Evolutionary conservation across 1,284 basidiomycete species (phyloP).

Genomic region (Fistulina hepatica): DNA sequence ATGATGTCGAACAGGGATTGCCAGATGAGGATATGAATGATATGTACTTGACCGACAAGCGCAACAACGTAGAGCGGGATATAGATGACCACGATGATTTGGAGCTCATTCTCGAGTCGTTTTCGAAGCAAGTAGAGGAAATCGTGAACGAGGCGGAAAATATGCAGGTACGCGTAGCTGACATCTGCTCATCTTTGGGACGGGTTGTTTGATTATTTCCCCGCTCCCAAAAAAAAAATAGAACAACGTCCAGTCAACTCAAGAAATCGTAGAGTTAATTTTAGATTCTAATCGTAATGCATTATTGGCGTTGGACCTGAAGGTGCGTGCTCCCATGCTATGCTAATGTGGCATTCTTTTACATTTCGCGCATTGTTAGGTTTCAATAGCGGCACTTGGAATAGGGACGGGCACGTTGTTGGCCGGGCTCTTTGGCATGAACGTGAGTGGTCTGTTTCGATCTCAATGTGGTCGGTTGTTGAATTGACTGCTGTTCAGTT

Average conservation of each 20-base stretch:
- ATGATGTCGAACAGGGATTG: slow-evolving; percentile 10
- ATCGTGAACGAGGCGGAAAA: slow-evolving; percentile 88
- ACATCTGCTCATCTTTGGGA: neutral
- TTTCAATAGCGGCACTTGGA: slow-evolving; percentile 92
- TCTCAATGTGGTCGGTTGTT: slow-evolving; percentile 11
- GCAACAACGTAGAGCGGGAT: slow-evolving; percentile 42
- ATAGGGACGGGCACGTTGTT: slow-evolving; percentile 88
- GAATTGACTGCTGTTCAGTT: slow-evolving; percentile 33
- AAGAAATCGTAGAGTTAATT: slow-evolving; percentile 96
- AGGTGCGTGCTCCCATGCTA: slow-evolving; percentile 34
- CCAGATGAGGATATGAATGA: slow-evolving; percentile 86
- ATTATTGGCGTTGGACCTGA: slow-evolving; percentile 83
- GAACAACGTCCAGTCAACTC: slow-evolving; percentile 90
- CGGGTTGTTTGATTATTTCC: slow-evolving; percentile 4
- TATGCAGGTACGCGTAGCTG: slow-evolving; percentile 62
- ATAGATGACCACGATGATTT: slow-evolving; percentile 84
- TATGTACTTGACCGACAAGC: slow-evolving; percentile 85
- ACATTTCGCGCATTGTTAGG: slow-evolving; percentile 29
- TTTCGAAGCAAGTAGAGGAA: slow-evolving; percentile 93
- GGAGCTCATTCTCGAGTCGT: slow-evolving; percentile 87
- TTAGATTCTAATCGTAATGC: slow-evolving; percentile 94
- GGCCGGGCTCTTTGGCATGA: slow-evolving; percentile 94
- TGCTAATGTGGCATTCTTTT: slow-evolving; percentile 5
- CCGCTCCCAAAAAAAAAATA: slow-evolving; percentile 27
- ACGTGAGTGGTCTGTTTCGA: slow-evolving; percentile 42